These are phyloP conservation scores for Aspergillus amoenus DNA, from an alignment of 2,329 filamentous ascomycete species.

Conservation along the genomic window DNA sequence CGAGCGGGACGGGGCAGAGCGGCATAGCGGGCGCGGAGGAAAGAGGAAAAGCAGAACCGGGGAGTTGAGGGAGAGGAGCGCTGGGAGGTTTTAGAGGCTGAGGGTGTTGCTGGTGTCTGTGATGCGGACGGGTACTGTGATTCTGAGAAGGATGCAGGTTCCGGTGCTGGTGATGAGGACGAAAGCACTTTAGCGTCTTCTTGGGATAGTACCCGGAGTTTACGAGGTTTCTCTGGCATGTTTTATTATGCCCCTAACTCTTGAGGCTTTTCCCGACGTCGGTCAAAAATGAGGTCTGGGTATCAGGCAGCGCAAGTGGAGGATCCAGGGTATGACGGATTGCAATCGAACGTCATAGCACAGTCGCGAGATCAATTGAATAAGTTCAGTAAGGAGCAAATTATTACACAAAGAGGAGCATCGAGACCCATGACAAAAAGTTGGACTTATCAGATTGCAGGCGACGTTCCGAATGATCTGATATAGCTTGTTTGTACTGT, in stretches of 20 bases:
- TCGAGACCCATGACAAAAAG: neutral
- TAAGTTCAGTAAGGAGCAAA: neutral
- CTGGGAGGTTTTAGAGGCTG: neutral
- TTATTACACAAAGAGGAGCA: neutral
- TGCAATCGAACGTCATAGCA: neutral
- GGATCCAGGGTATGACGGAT: neutral
- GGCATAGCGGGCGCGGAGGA: constrained; percentile 29
- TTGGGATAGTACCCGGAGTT: constrained; percentile 22
- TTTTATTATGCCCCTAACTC: constrained; percentile 2
- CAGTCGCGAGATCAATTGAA: neutral
- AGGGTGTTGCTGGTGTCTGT: neutral
- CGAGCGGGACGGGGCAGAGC: constrained; percentile 28
- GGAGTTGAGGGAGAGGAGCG: neutral
- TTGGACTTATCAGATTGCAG: neutral
- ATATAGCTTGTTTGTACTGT: constrained; percentile 17
- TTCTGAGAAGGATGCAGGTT: neutral
- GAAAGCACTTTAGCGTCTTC: constrained; percentile 18
- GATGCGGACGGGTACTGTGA: neutral
- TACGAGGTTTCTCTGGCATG: constrained; percentile 9
- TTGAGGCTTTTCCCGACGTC: neutral
- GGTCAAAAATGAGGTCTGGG: neutral
- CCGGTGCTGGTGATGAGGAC: neutral
- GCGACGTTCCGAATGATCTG: neutral
- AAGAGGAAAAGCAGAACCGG: constrained; percentile 23
- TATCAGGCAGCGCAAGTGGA: neutral